These are phyloP conservation scores for Hylodesmum podocarpum DNA, from an alignment of 306 rosid species.

Conservation along the genomic window DNA sequence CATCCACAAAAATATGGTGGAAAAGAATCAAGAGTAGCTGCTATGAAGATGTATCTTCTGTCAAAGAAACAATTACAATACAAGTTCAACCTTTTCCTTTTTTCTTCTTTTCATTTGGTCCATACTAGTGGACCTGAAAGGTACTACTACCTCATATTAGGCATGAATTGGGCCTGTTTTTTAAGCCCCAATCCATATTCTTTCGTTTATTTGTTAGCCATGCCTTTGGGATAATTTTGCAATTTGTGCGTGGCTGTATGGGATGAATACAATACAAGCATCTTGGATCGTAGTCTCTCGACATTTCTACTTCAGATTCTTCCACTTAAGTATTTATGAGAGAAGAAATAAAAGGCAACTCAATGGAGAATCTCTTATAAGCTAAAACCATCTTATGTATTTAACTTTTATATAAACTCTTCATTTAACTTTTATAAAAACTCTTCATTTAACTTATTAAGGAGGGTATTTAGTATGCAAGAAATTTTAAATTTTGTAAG, in stretches of 20 bases:
- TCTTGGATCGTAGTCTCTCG: neutral
- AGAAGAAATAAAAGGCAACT: too few relatives aligned
- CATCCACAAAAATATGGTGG: slow-evolving; percentile 16
- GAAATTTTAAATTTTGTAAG: too few relatives aligned
- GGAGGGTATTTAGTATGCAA: too few relatives aligned
- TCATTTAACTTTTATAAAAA: too few relatives aligned
- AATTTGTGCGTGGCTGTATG: slow-evolving; percentile 17
- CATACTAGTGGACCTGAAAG: slow-evolving; percentile 18
- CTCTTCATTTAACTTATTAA: too few relatives aligned
- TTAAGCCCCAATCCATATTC: slow-evolving; percentile 35
- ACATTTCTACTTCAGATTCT: neutral
- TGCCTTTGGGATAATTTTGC: slow-evolving; percentile 14
- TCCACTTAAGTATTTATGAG: too few relatives aligned
- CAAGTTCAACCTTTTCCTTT: neutral
- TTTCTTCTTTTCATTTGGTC: neutral
- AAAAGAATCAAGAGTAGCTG: slow-evolving; percentile 2
- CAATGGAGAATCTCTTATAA: too few relatives aligned
- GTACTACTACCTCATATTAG: slow-evolving; percentile 15
- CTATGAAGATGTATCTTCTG: slow-evolving; percentile 35
- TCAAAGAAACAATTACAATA: neutral
- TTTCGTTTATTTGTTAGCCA: slow-evolving; percentile 8
- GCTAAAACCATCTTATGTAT: too few relatives aligned
- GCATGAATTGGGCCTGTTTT: slow-evolving; percentile 25
- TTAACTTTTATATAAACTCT: too few relatives aligned
- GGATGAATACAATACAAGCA: neutral